These are phyloP conservation scores for Aspergillus bridgeri DNA, from an alignment of 495 filamentous ascomycete genomes.

Conservation along the genomic window DNA sequence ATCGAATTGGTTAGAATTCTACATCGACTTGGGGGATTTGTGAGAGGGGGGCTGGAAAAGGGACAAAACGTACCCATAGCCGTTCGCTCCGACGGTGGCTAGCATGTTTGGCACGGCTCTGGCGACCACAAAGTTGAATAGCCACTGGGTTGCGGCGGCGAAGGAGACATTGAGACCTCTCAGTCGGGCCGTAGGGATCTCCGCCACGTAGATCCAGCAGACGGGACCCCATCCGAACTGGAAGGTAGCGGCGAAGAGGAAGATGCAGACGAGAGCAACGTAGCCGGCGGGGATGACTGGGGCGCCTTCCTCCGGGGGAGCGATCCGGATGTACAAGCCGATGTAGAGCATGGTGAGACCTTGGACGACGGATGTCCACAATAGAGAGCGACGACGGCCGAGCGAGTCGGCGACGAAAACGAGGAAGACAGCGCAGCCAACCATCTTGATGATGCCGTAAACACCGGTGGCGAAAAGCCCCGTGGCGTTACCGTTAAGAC, in stretches of 20 bases:
- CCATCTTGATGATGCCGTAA: slow-evolving; percentile 54
- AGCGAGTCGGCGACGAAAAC: slow-evolving; percentile 69
- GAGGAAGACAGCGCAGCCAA: slow-evolving; percentile 59
- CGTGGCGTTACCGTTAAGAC: slow-evolving; percentile 41
- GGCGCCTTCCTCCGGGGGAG: slow-evolving; percentile 52
- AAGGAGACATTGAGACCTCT: slow-evolving; percentile 65
- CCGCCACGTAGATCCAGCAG: slow-evolving; percentile 73
- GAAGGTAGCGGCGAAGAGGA: slow-evolving; percentile 72
- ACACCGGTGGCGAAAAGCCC: slow-evolving; percentile 53
- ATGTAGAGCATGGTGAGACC: slow-evolving; percentile 75
- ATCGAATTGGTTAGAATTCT: slow-evolving; percentile 17
- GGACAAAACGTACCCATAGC: slow-evolving; percentile 52
- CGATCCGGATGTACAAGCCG: slow-evolving; percentile 71
- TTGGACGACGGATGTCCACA: slow-evolving; percentile 71
- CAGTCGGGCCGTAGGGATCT: slow-evolving; percentile 69
- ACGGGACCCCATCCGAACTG: slow-evolving; percentile 78
- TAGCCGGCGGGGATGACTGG: slow-evolving; percentile 58
- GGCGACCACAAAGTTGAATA: slow-evolving; percentile 41
- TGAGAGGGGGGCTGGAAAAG: neutral
- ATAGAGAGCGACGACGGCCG: slow-evolving; percentile 65
- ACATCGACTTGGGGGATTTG: slow-evolving; percentile 41
- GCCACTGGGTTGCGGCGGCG: slow-evolving; percentile 62
- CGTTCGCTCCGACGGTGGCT: slow-evolving; percentile 55
- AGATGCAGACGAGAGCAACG: slow-evolving; percentile 67
- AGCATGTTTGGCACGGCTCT: slow-evolving; percentile 41